Percentiles rank a stretch among this genome's conserved stretches.
phyloP scores from a whole-genome alignment of 345 rosid species.

The Garcia nutans region DNA sequence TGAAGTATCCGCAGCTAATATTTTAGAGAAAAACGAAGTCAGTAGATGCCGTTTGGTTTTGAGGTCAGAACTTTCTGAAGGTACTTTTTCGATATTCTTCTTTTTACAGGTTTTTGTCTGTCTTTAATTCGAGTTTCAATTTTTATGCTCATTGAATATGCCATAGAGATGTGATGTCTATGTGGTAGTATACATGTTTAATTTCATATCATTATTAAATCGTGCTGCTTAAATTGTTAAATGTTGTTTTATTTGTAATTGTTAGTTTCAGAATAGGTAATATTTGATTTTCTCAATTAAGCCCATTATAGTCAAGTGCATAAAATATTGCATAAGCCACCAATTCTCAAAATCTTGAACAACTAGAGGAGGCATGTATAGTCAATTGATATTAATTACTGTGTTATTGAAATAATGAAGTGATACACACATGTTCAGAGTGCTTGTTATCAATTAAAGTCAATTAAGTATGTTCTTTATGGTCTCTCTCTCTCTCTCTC shows the following conservation, averaged over 20 bases:
- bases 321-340: neutral
- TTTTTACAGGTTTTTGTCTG: neutral
- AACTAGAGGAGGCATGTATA: neutral
- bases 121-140: neutral
- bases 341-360: neutral
- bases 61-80: neutral
- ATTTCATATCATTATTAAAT: neutral
- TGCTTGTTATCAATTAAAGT: neutral
- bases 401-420: neutral
- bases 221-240: neutral
- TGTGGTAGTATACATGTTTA: neutral
- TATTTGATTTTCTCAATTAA: neutral
- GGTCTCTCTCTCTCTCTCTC: too few species aligned
- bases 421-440: neutral
- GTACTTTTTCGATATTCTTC: neutral
- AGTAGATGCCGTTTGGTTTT: neutral
- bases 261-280: neutral
- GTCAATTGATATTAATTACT: neutral
- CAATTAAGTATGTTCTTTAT: neutral
- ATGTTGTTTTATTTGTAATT: neutral
- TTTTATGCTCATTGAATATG: neutral
- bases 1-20: neutral
- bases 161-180: neutral
- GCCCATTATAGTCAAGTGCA: neutral
- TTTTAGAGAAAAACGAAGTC: slow-evolving; percentile 5